These are phyloP conservation scores for Gossypioides kirkii DNA, from an alignment of 345 rosid genomes.

Conservation along the genomic window DNA sequence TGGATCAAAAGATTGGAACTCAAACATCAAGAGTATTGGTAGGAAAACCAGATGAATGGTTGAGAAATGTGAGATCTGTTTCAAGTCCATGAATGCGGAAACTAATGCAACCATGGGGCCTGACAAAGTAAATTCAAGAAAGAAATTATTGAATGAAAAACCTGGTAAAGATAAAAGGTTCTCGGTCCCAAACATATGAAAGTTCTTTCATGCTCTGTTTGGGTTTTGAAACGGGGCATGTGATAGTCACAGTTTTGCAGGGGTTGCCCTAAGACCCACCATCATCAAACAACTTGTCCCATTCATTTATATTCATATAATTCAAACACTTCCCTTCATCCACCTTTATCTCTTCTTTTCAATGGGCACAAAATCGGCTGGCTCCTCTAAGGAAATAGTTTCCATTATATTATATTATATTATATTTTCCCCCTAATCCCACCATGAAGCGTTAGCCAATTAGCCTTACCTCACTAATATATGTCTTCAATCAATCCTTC, in stretches of 20 bases:
- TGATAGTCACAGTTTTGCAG: background rate
- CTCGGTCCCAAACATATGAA: background rate
- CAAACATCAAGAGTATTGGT: background rate
- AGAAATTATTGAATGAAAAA: background rate
- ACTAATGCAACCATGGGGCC: background rate
- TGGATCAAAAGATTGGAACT: no score
- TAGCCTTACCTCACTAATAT: no score
- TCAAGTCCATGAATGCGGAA: background rate
- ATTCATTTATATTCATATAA: background rate
- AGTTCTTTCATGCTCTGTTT: background rate
- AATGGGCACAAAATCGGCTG: background rate
- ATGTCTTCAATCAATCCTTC: no score
- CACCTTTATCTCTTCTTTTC: background rate
- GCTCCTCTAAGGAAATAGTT: background rate
- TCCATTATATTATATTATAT: background rate
- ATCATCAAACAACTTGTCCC: background rate
- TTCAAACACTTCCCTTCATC: background rate
- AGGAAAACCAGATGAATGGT: background rate
- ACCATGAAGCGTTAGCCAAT: no score
- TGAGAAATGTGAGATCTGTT: background rate
- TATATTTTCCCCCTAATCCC: no score
- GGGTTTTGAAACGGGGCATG: constrained; percentile 8
- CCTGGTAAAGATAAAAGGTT: background rate
- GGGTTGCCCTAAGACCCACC: background rate
- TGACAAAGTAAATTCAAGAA: background rate